These are phyloP conservation scores for Sextonia rubra DNA, from an alignment of 164 flowering plant species.

Conservation along the genomic window DNA sequence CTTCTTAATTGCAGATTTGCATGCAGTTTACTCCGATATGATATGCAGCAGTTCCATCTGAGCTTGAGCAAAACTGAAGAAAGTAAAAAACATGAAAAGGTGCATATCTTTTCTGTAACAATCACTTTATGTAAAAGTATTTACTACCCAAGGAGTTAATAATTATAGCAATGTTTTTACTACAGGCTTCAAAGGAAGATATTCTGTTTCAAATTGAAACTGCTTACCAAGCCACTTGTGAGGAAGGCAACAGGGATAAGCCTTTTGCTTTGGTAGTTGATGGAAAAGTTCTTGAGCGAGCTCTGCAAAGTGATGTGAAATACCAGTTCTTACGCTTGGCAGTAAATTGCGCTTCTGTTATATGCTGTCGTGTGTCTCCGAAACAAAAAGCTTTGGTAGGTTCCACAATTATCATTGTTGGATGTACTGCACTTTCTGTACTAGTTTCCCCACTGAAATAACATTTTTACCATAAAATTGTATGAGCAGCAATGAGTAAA, in stretches of 20 bases:
- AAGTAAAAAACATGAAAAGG: constrained; percentile 29
- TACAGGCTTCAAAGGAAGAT: constrained; percentile 44
- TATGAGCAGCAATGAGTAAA: too few species aligned
- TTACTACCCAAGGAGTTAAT: too few species aligned
- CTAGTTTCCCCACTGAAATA: too few species aligned
- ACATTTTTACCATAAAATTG: too few species aligned
- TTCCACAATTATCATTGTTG: too few species aligned
- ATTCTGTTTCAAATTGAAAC: constrained; percentile 36
- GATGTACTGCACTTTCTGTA: too few species aligned
- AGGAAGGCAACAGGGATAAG: constrained; percentile 19
- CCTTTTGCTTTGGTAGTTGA: constrained; percentile 60
- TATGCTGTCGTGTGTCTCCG: constrained; percentile 72
- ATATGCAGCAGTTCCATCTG: constrained; percentile 45
- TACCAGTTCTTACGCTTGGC: constrained; percentile 51
- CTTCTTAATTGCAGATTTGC: constrained; percentile 36
- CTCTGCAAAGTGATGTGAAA: constrained; percentile 42
- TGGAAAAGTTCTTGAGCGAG: constrained; percentile 50
- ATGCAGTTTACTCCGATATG: constrained; percentile 59
- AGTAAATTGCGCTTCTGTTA: constrained; percentile 54
- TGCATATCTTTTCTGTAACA: constrained; percentile 5
- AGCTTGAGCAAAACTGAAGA: constrained; percentile 28
- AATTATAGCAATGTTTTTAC: constrained; percentile 5
- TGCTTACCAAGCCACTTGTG: constrained; percentile 16
- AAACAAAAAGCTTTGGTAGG: constrained; percentile 74
- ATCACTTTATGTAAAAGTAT: neutral